Conservation (phyloP, 1,139 yeast species). For the Saccharomycopsis hybrid region DNA sequence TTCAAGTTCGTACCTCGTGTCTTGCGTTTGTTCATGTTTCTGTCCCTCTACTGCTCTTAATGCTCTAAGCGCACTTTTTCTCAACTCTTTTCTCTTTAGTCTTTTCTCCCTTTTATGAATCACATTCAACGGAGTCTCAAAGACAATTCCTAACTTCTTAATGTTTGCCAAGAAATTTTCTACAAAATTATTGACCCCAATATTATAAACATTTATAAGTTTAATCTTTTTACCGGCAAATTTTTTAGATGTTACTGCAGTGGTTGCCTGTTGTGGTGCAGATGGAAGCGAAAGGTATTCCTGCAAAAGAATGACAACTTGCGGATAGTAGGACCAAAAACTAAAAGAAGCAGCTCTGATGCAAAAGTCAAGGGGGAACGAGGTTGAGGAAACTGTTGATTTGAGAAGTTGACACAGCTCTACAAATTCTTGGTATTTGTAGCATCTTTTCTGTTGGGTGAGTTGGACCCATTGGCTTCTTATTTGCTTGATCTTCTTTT, state of each 20-base stretch:
- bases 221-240: neutral
- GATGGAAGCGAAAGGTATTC: neutral
- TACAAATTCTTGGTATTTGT: slow-evolving; percentile 4
- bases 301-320: neutral
- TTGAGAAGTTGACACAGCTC: slow-evolving; percentile 1
- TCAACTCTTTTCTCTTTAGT: slow-evolving; percentile 8
- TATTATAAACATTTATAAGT: neutral
- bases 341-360: neutral
- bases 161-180: slow-evolving; percentile 4
- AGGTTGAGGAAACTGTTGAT: neutral
- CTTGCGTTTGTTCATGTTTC: no score
- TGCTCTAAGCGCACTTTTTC: no score
- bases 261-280: neutral
- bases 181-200: neutral
- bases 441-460: slow-evolving; percentile 4
- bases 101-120: neutral
- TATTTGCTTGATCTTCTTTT: neutral
- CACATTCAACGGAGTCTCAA: neutral
- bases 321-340: slow-evolving; percentile 6
- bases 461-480: neutral
- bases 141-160: neutral
- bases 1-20: no score
- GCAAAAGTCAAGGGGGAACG: neutral
- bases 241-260: neutral
- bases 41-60: no score